Conservation (phyloP, 306 rosid species). For the Vachellia pachyceras region DNA sequence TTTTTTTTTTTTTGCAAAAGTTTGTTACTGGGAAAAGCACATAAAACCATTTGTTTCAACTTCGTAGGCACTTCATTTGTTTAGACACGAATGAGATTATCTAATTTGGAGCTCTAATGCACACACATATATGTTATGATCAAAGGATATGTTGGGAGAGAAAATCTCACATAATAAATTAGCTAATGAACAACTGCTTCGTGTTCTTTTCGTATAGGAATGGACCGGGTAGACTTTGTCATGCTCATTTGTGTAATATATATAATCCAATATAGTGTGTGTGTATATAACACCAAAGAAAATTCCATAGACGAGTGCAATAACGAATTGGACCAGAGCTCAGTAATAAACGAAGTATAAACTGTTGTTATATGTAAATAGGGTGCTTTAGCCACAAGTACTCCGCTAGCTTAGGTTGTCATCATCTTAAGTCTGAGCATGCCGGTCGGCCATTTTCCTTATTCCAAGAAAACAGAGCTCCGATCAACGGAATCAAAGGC, state of each 20-base stretch:
- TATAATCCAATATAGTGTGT: neutral
- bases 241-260: neutral
- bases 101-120: too few relatives aligned
- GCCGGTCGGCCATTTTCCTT: constrained; percentile 46
- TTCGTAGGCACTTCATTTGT: too few relatives aligned
- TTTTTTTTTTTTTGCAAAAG: too few relatives aligned
- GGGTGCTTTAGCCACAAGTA: neutral
- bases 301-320: neutral
- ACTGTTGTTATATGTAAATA: neutral
- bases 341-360: neutral
- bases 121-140: neutral
- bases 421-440: neutral
- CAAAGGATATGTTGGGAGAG: neutral
- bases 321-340: neutral
- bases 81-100: too few relatives aligned
- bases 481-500: constrained; percentile 60
- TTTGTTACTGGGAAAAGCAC: too few relatives aligned
- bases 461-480: constrained; percentile 70
- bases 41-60: too few relatives aligned
- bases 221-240: neutral
- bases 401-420: neutral
- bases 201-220: too few relatives aligned
- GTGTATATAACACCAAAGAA: neutral
- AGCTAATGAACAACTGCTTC: too few relatives aligned
- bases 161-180: neutral